These are phyloP conservation scores for Berberis vulgaris DNA, from an alignment of 164 flowering plant genomes.

Conservation along the genomic window DNA sequence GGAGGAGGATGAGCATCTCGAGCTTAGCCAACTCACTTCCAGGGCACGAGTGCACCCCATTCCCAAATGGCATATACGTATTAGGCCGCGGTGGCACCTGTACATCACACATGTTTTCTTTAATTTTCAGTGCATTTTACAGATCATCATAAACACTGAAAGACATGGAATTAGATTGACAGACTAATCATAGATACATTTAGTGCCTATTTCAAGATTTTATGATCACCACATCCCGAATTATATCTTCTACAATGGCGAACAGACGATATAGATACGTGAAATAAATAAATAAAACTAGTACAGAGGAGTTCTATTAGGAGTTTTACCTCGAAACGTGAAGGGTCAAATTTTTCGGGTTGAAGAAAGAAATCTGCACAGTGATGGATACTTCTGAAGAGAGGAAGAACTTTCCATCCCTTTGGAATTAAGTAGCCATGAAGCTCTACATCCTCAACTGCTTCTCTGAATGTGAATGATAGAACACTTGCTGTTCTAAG, in stretches of 20 bases:
- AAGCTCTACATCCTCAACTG: conserved; percentile 75
- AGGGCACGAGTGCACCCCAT: conserved; percentile 84
- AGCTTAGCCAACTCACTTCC: conserved; percentile 92
- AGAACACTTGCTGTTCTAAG: conserved; percentile 61
- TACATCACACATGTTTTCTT: conserved; percentile 10
- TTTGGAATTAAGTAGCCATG: conserved; percentile 76
- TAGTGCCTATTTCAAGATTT: too few relatives aligned
- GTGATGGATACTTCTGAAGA: conserved; percentile 86
- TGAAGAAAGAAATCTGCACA: conserved; percentile 61
- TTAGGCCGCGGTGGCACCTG: conserved; percentile 73
- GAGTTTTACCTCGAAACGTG: conserved; percentile 70
- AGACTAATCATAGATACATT: too few relatives aligned
- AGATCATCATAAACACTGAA: too few relatives aligned
- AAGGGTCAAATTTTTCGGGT: conserved; percentile 83
- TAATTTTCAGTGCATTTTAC: background rate
- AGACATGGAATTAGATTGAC: too few relatives aligned
- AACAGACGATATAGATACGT: background rate
- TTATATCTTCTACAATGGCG: too few relatives aligned
- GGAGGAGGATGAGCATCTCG: conserved; percentile 69
- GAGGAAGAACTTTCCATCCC: conserved; percentile 97
- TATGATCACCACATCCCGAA: too few relatives aligned
- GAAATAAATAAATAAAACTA: background rate
- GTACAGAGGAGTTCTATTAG: too few relatives aligned
- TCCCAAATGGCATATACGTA: conserved; percentile 87
- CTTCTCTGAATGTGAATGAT: conserved; percentile 90